phyloP scores from a whole-genome alignment of 495 filamentous ascomycete genomes.

The Penicillium flavigenum region DNA sequence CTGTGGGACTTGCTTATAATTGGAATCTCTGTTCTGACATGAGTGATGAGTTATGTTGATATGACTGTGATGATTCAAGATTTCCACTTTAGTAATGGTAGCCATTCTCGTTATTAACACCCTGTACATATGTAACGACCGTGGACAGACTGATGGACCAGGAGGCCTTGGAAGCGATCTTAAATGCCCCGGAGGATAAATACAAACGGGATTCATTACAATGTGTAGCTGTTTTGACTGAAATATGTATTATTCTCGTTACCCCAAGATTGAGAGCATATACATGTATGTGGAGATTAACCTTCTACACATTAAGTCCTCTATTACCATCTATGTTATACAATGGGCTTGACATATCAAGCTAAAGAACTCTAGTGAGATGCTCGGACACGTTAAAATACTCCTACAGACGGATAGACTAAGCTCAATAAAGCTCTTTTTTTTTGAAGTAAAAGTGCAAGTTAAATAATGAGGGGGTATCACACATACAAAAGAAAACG shows the following conservation, averaged over 20 bases:
- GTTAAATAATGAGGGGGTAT: background rate
- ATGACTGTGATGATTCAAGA: constrained; percentile 24
- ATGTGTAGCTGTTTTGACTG: too few relatives aligned
- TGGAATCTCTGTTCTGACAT: constrained; percentile 9
- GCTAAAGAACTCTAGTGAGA: background rate
- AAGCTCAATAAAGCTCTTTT: background rate
- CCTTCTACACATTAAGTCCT: too few relatives aligned
- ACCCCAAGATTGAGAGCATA: too few relatives aligned
- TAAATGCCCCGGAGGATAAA: too few relatives aligned
- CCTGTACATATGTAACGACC: too few relatives aligned
- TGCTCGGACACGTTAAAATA: background rate
- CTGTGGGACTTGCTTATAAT: background rate
- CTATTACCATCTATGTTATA: background rate
- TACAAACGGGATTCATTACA: too few relatives aligned
- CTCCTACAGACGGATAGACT: background rate
- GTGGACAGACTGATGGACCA: too few relatives aligned
- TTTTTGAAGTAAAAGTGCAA: background rate
- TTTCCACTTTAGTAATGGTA: background rate
- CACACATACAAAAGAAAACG: background rate
- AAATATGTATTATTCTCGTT: too few relatives aligned
- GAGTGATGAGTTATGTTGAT: constrained; percentile 24
- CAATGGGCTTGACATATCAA: background rate
- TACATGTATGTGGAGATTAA: too few relatives aligned
- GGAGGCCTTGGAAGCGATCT: too few relatives aligned
- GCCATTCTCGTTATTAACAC: too few relatives aligned